Conservation (phyloP, 352 stramenopile genomes). For the Phytopythium cucurbitacearum region DNA sequence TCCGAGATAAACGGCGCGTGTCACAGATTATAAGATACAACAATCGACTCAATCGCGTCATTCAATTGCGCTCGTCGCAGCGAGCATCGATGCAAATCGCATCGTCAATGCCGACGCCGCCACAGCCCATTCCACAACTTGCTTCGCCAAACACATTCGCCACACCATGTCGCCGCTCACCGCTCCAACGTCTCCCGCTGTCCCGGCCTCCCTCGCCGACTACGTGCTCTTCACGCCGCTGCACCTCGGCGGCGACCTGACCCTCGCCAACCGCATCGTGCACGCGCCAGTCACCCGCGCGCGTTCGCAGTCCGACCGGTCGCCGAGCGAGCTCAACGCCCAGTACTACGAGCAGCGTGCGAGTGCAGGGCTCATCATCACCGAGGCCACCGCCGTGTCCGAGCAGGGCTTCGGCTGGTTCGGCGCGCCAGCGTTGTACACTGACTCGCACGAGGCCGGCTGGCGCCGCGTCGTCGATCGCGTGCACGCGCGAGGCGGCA, state of each 20-base stretch:
- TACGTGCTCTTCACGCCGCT: constrained; percentile 30
- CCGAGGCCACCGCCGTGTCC: constrained; percentile 21
- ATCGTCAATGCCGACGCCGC: too few relatives aligned
- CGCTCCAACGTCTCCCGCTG: too few relatives aligned
- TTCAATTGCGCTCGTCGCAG: too few relatives aligned
- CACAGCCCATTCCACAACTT: too few relatives aligned
- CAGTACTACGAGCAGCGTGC: constrained; percentile 24
- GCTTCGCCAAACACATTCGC: too few relatives aligned
- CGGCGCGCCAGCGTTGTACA: constrained; percentile 42
- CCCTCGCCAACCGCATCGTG: constrained; percentile 40
- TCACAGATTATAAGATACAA: too few relatives aligned
- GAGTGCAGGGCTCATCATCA: constrained; percentile 23
- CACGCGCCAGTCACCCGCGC: constrained; percentile 28
- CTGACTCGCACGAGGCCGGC: constrained; percentile 24
- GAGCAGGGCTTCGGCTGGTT: constrained; percentile 35
- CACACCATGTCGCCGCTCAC: too few relatives aligned
- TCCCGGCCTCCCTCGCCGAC: background rate
- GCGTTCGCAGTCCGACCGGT: constrained; percentile 15
- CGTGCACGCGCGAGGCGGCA: constrained; percentile 66
- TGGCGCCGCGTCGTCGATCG: constrained; percentile 44
- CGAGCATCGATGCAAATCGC: too few relatives aligned
- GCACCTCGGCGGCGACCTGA: constrained; percentile 12
- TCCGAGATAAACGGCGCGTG: too few relatives aligned
- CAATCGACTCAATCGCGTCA: too few relatives aligned
- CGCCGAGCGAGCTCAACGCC: constrained; percentile 34